phyloP scores from a whole-genome alignment of 768 basidiomycete species.

The Leccinum longicurvipes region DNA sequence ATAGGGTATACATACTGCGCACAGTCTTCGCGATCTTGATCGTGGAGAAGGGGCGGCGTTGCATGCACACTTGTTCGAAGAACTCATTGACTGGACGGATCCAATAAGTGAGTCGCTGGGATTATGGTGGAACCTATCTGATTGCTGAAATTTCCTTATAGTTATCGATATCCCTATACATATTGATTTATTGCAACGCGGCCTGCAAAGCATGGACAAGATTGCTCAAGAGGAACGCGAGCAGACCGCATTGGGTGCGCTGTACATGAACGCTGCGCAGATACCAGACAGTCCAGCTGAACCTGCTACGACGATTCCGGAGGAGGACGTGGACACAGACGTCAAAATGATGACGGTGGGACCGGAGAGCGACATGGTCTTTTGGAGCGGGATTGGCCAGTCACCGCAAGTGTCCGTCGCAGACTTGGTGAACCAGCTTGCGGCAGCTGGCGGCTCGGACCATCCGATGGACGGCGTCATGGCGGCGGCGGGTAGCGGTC shows the following conservation, averaged over 20 bases:
- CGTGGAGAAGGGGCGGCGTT: conserved; percentile 83
- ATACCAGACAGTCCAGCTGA: conserved; percentile 81
- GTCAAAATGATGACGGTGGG: conserved; percentile 67
- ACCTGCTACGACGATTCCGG: conserved; percentile 53
- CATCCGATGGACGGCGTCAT: conserved; percentile 36
- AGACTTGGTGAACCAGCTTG: conserved; percentile 66
- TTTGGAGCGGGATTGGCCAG: conserved; percentile 50
- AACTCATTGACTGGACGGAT: conserved; percentile 83
- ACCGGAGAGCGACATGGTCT: conserved; percentile 59
- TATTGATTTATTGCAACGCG: conserved; percentile 52
- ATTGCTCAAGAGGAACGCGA: conserved; percentile 72
- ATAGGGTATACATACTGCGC: conserved; percentile 69
- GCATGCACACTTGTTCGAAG: conserved; percentile 81
- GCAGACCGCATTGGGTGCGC: conserved; percentile 67
- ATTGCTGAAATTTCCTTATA: conserved; percentile 30
- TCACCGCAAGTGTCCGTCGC: conserved; percentile 50
- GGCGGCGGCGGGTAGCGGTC: conserved; percentile 23
- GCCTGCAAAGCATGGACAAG: conserved; percentile 68
- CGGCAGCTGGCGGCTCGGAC: conserved; percentile 43
- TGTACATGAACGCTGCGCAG: conserved; percentile 67
- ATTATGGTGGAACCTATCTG: conserved; percentile 15
- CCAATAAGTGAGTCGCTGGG: conserved; percentile 61
- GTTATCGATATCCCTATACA: conserved; percentile 63
- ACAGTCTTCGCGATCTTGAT: conserved; percentile 82
- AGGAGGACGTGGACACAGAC: conserved; percentile 67